A percentile compares a stretch with the other conserved stretches of the same genome.
These are phyloP conservation scores for Daldinia caldariorum DNA, from an alignment of 495 filamentous ascomycete species.

Conservation along the genomic window DNA sequence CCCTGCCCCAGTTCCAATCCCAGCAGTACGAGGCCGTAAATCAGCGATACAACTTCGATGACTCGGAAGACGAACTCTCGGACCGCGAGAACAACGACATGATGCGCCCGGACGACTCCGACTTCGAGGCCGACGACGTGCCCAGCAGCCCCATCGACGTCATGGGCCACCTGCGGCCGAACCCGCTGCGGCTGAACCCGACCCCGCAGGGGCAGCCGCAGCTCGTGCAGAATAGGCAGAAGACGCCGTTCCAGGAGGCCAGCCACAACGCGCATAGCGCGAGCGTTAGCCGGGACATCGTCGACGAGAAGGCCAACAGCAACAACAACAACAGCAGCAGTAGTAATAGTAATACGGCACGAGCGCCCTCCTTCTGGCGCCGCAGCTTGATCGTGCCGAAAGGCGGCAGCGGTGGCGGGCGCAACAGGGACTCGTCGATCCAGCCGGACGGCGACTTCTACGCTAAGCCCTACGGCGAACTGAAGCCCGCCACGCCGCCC, in stretches of 20 bases:
- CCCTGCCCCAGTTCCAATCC: not conserved
- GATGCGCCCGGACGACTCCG: slow-evolving; percentile 44
- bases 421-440: slow-evolving; percentile 55
- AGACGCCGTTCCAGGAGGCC: slow-evolving; percentile 52
- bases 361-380: slow-evolving; percentile 31
- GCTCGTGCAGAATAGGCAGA: slow-evolving; percentile 17
- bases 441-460: slow-evolving; percentile 65
- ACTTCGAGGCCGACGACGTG: slow-evolving; percentile 47
- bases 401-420: slow-evolving; percentile 26
- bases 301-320: slow-evolving; percentile 24
- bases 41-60: slow-evolving; percentile 60
- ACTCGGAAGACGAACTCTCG: slow-evolving; percentile 44
- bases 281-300: slow-evolving; percentile 49
- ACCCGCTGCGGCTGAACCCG: slow-evolving; percentile 59
- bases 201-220: slow-evolving; percentile 12
- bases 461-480: slow-evolving; percentile 61
- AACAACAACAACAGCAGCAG: not conserved
- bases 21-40: slow-evolving; percentile 59
- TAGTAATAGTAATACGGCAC: slow-evolving; percentile 13
- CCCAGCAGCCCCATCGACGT: slow-evolving; percentile 40
- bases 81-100: slow-evolving; percentile 34
- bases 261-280: slow-evolving; percentile 53
- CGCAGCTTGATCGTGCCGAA: slow-evolving; percentile 43
- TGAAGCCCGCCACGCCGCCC: slow-evolving; percentile 59
- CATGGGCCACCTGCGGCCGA: slow-evolving; percentile 49